Evolutionary conservation across 495 filamentous ascomycete species (phyloP).

Genomic region (Parmelia sp.): DNA sequence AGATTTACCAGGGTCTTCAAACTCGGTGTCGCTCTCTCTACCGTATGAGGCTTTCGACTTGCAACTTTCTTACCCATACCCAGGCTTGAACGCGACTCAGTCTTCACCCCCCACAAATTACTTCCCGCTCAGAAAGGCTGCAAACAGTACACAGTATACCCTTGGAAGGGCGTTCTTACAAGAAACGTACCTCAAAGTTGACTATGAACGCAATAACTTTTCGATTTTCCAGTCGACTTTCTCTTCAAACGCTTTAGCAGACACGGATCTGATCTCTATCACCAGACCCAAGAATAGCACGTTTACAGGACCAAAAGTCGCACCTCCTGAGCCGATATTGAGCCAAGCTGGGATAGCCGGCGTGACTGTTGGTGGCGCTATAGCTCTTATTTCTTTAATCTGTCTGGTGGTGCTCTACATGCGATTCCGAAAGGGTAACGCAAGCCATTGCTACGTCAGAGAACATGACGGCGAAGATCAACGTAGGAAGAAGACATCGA

Average conservation of each 20-base stretch:
- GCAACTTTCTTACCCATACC: constrained; percentile 50
- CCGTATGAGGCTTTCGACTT: constrained; percentile 60
- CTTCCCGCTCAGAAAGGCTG: constrained; percentile 54
- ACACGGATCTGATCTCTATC: constrained; percentile 46
- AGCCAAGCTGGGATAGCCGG: constrained; percentile 15
- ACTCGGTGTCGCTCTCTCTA: constrained; percentile 54
- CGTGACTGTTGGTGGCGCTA: constrained; percentile 8
- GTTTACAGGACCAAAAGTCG: constrained; percentile 31
- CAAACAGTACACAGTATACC: constrained; percentile 50
- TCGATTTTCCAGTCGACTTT: constrained; percentile 51
- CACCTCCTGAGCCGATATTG: background rate
- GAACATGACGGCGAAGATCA: background rate
- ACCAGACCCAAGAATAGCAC: constrained; percentile 40
- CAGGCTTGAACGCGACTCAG: constrained; percentile 25
- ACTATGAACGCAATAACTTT: constrained; percentile 57
- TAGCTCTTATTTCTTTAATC: constrained; percentile 10
- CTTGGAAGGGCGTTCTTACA: constrained; percentile 66
- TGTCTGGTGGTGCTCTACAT: constrained; percentile 1
- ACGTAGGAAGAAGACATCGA: background rate
- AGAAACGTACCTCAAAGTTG: constrained; percentile 61
- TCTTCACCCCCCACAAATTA: constrained; percentile 40
- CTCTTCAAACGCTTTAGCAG: constrained; percentile 37
- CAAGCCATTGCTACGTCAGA: constrained; percentile 3
- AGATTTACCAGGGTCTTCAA: constrained; percentile 35
- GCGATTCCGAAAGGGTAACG: background rate